Conservation (phyloP, 208 protist genomes). For the Acanthamoeba triangularis region DNA sequence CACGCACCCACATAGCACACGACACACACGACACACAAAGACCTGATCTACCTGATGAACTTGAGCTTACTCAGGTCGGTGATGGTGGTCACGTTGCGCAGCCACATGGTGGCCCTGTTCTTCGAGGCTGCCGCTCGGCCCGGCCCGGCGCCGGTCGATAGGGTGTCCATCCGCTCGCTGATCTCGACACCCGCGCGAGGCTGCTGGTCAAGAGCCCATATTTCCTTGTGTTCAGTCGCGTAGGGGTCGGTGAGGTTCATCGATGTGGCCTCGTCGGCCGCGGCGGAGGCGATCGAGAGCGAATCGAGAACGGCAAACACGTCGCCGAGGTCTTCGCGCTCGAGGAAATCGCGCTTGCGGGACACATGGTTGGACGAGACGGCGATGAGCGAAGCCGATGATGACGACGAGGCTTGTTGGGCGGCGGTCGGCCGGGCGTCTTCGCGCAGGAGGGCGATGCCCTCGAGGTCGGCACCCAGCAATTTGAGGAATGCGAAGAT, state of each 20-base stretch:
- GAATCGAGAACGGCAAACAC: background rate
- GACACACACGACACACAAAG: no score
- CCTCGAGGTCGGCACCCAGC: slow-evolving; percentile 24
- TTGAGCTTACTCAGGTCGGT: background rate
- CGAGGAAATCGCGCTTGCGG: slow-evolving; percentile 46
- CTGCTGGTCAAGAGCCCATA: background rate
- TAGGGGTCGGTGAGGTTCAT: background rate
- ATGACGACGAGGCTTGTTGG: background rate
- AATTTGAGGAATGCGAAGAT: slow-evolving; percentile 45
- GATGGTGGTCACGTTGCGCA: background rate
- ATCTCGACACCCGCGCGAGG: background rate
- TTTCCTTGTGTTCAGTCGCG: background rate
- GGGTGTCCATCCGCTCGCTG: slow-evolving; percentile 17
- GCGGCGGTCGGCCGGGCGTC: background rate
- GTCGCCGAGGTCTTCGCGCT: background rate
- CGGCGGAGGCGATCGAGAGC: background rate
- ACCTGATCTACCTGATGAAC: slow-evolving; percentile 56
- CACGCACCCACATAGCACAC: background rate
- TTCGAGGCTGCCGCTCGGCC: background rate
- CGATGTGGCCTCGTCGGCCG: background rate
- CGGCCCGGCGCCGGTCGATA: background rate
- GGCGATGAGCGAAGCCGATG: background rate
- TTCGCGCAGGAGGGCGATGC: background rate
- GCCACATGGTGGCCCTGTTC: background rate
- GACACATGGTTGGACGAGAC: slow-evolving; percentile 31